phyloP scores from a whole-genome alignment of 2,329 filamentous ascomycete genomes.

The Ascochyta pisi region DNA sequence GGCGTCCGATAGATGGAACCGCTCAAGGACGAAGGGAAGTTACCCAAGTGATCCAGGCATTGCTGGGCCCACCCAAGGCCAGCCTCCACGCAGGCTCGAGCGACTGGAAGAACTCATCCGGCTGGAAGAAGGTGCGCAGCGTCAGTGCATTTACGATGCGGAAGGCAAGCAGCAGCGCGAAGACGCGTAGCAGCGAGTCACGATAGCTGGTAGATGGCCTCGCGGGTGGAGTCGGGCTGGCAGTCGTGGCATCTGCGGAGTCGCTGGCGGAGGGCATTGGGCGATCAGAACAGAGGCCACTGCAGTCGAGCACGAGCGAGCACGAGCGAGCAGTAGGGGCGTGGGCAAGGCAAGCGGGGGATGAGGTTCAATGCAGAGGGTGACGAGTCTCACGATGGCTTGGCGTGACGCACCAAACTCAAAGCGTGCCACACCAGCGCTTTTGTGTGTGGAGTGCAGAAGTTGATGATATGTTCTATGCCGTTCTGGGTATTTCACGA shows the following conservation, averaged over 20 bases:
- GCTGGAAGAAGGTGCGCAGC: conserved; percentile 92
- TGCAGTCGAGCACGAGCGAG: conserved; percentile 29
- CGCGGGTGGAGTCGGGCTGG: conserved; percentile 28
- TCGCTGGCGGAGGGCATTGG: conserved; percentile 41
- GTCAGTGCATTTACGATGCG: conserved; percentile 81
- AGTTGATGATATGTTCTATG: conserved; percentile 34
- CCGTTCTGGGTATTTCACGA: conserved; percentile 45
- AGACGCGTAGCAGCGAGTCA: conserved; percentile 38
- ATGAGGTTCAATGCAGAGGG: conserved; percentile 15
- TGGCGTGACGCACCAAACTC: conserved; percentile 29
- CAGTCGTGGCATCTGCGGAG: conserved; percentile 41
- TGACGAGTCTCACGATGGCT: conserved; percentile 22
- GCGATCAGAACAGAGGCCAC: conserved; percentile 31
- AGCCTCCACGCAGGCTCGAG: conserved; percentile 93
- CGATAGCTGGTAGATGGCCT: conserved; percentile 34
- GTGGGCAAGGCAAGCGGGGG: conserved; percentile 30
- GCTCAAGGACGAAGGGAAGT: conserved; percentile 34
- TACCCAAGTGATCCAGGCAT: conserved; percentile 97
- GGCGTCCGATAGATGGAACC: conserved; percentile 4
- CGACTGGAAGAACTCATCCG: conserved; percentile 96
- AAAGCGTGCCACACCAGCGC: conserved; percentile 29
- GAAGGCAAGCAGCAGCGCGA: conserved; percentile 64
- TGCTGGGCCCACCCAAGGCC: conserved; percentile 77
- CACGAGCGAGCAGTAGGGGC: conserved; percentile 29
- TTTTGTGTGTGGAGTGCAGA: conserved; percentile 30